Conservation (phyloP, 2,329 filamentous ascomycete species). For the Aspergillus pseudonomiae region DNA sequence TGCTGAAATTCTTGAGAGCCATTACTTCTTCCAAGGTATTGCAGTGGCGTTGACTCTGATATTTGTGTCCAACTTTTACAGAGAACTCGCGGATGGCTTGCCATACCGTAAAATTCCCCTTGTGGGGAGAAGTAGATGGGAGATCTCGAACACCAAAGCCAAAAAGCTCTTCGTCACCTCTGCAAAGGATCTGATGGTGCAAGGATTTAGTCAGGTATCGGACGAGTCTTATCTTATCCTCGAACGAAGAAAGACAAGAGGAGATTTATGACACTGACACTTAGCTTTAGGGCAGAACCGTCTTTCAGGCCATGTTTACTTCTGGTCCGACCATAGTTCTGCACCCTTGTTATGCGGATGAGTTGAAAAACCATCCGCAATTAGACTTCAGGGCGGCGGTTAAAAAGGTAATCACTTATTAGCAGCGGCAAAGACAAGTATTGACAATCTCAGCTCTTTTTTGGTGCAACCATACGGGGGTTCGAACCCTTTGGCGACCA, state of each 20-base stretch:
- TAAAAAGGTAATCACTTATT: conserved; percentile 19
- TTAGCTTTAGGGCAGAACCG: conserved; percentile 22
- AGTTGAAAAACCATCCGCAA: conserved; percentile 36
- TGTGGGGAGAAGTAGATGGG: conserved; percentile 32
- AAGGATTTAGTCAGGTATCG: conserved; percentile 34
- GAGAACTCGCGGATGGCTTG: conserved; percentile 30
- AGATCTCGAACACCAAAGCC: conserved; percentile 36
- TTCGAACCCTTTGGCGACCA: conserved; percentile 32
- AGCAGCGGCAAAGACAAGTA: background rate
- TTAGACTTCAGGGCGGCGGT: conserved; percentile 30
- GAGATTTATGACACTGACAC: background rate
- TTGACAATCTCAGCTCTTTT: conserved; percentile 30
- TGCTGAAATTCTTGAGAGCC: conserved; percentile 25
- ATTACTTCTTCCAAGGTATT: conserved; percentile 26
- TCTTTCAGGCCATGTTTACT: conserved; percentile 33
- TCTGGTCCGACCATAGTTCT: conserved; percentile 30
- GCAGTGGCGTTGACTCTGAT: conserved; percentile 23
- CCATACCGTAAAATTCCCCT: conserved; percentile 32
- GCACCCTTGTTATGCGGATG: conserved; percentile 34
- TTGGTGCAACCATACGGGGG: conserved; percentile 31
- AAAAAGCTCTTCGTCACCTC: conserved; percentile 29
- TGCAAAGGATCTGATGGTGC: conserved; percentile 27
- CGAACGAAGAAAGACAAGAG: background rate
- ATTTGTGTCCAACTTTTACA: conserved; percentile 28
- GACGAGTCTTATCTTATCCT: background rate